A percentile compares a stretch with the other conserved stretches of the same genome.
phyloP scores from a whole-genome alignment of 2,329 filamentous ascomycete species.

The Aspergillus caelatus region DNA sequence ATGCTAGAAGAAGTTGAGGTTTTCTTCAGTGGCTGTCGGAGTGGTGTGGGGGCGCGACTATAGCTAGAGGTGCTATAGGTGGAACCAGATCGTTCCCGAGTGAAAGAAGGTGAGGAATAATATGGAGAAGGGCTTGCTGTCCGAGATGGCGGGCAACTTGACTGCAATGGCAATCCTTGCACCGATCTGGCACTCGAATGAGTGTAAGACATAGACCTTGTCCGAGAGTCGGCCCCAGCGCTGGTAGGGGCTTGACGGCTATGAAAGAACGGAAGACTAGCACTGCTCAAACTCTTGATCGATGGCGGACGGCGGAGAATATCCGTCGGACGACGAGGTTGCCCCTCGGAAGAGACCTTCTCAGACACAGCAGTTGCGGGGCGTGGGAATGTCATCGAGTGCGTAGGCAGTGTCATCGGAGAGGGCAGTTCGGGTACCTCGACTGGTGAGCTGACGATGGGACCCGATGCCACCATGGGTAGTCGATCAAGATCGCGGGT shows the following conservation, averaged over 20 bases:
- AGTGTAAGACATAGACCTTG: conserved; percentile 21
- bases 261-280: conserved; percentile 21
- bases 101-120: conserved; percentile 22
- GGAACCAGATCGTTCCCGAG: conserved; percentile 25
- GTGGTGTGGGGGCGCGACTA: conserved; percentile 25
- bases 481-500: conserved; percentile 12
- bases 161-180: conserved; percentile 13
- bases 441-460: conserved; percentile 24
- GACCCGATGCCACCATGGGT: background rate
- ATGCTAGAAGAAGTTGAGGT: conserved; percentile 29
- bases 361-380: conserved; percentile 28
- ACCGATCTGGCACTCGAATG: conserved; percentile 24
- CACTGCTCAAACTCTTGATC: conserved; percentile 29
- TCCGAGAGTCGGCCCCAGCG: conserved; percentile 15
- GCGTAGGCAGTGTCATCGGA: conserved; percentile 22
- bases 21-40: conserved; percentile 31
- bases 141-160: conserved; percentile 22
- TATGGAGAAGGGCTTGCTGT: conserved; percentile 24
- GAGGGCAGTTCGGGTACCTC: conserved; percentile 25
- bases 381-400: conserved; percentile 28
- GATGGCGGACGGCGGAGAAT: conserved; percentile 26
- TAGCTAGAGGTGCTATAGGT: conserved; percentile 29
- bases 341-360: conserved; percentile 10
- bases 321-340: conserved; percentile 23
- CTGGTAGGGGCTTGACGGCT: conserved; percentile 16